Conservation (phyloP, 75 land plant species). For the Pinus taeda region DNA sequence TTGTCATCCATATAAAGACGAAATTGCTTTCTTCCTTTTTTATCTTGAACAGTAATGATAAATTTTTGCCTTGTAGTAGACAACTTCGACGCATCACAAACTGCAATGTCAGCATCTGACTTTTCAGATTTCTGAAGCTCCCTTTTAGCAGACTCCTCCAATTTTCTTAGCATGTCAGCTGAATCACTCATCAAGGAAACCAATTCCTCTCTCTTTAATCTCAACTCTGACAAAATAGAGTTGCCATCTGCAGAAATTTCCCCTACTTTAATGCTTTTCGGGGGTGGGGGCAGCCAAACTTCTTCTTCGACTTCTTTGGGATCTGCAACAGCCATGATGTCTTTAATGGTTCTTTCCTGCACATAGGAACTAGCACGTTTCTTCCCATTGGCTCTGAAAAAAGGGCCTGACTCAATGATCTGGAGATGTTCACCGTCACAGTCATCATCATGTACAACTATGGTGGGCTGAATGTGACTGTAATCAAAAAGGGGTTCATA, state of each 20-base stretch:
- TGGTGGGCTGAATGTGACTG: not conserved
- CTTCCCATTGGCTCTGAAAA: not conserved
- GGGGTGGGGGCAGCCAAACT: constrained; percentile 54
- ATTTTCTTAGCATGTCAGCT: constrained; percentile 34
- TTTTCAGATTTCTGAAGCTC: constrained; percentile 16
- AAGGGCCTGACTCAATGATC: not conserved
- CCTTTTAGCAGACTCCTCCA: constrained; percentile 38
- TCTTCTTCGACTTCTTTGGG: constrained; percentile 27
- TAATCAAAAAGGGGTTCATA: constrained; percentile 8
- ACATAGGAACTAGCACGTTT: not conserved
- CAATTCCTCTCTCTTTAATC: constrained; percentile 62
- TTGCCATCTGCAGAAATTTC: constrained; percentile 15
- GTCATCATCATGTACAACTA: not conserved
- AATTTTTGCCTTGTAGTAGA: constrained; percentile 50
- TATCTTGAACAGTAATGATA: constrained; percentile 68
- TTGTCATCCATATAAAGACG: constrained; percentile 74
- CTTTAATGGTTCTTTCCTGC: not conserved
- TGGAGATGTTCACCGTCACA: not conserved
- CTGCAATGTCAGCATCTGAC: constrained; percentile 17
- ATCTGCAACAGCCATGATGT: not conserved
- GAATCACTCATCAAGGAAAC: constrained; percentile 39
- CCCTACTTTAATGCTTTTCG: constrained; percentile 9
- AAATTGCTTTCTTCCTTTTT: constrained; percentile 54
- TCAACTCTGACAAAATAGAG: constrained; percentile 37
- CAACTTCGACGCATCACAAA: constrained; percentile 13